These are phyloP conservation scores for Trebouxia sp. DNA, from an alignment of 139 green algal species.

Conservation along the genomic window DNA sequence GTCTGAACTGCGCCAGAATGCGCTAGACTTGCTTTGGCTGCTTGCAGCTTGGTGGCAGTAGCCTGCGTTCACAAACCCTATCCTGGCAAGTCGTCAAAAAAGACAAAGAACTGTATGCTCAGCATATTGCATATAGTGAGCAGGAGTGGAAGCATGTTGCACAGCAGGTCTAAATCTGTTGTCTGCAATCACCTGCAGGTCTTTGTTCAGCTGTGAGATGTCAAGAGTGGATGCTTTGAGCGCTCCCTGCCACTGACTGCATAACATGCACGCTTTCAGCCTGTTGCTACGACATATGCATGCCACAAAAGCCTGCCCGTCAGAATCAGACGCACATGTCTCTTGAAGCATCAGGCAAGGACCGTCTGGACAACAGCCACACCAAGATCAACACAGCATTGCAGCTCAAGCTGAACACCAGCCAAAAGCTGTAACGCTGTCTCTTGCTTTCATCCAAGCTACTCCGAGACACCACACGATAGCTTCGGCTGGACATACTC, in stretches of 20 bases:
- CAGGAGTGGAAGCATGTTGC: no score
- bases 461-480: background rate
- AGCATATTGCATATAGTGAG: no score
- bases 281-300: no score
- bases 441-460: background rate
- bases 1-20: no score
- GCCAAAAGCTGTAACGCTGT: background rate
- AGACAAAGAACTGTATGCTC: no score
- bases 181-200: conserved; percentile 15
- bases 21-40: background rate
- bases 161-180: no score
- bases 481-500: background rate
- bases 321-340: background rate
- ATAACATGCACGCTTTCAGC: background rate
- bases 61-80: background rate
- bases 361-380: background rate
- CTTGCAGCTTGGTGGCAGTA: background rate
- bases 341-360: background rate
- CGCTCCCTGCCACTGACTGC: background rate
- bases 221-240: background rate
- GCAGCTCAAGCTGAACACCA: background rate
- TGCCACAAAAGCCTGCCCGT: no score
- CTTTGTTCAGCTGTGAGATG: conserved; percentile 6
- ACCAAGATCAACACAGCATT: background rate
- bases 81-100: no score